These are phyloP conservation scores for Kwoniella newhampshirensis DNA, from an alignment of 768 basidiomycete species.

Conservation along the genomic window DNA sequence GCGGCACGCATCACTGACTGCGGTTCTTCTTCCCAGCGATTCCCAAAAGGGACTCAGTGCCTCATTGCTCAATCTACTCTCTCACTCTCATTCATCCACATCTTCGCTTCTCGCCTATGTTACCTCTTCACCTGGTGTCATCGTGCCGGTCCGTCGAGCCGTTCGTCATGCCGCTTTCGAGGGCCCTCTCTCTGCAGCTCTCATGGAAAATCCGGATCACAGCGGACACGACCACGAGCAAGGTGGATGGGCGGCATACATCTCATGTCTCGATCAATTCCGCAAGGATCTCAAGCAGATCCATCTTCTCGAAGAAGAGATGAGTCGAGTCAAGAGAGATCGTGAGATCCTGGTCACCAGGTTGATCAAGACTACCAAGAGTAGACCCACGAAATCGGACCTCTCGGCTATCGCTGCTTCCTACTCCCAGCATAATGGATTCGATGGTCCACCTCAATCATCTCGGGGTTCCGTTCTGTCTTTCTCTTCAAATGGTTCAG, in stretches of 20 bases:
- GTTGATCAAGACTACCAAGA: conserved; percentile 52
- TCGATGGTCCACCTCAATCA: conserved; percentile 18
- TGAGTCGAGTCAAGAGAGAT: conserved; percentile 50
- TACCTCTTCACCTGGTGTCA: conserved; percentile 52
- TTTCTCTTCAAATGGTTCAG: conserved; percentile 38
- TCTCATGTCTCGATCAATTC: conserved; percentile 48
- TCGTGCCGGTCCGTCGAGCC: conserved; percentile 42
- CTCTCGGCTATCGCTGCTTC: conserved; percentile 36
- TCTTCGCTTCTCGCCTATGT: conserved; percentile 53
- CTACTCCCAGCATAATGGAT: conserved; percentile 25
- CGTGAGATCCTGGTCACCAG: conserved; percentile 51
- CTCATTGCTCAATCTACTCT: conserved; percentile 50
- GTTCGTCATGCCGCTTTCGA: conserved; percentile 53
- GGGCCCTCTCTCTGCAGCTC: conserved; percentile 42
- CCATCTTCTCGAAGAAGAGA: conserved; percentile 52
- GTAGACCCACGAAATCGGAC: conserved; percentile 48
- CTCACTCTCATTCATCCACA: conserved; percentile 52
- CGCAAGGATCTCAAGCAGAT: conserved; percentile 52
- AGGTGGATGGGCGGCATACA: conserved; percentile 50
- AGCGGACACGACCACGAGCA: conserved; percentile 24
- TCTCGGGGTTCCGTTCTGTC: conserved; percentile 34
- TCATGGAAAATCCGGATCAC: conserved; percentile 30
- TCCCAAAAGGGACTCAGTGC: conserved; percentile 49
- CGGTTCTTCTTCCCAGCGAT: conserved; percentile 25
- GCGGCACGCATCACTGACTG: conserved; percentile 1